Conservation (phyloP, 1,284 basidiomycete genomes). For the Heterobasidion irregulare region DNA sequence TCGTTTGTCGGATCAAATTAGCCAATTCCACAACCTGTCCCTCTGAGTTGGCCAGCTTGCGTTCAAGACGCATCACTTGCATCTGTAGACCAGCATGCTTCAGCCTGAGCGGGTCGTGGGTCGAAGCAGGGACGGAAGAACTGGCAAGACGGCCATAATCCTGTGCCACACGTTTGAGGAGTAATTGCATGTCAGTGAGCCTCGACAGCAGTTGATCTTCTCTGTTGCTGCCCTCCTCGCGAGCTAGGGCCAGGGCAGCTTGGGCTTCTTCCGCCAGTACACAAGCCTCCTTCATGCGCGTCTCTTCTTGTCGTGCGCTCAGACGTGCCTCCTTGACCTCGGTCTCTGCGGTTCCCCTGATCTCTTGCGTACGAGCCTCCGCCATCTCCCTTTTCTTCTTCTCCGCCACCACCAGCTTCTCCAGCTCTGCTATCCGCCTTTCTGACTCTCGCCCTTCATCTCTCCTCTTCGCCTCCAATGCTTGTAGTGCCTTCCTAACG, state of each 20-base stretch:
- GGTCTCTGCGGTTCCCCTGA: constrained; percentile 33
- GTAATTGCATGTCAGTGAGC: constrained; percentile 36
- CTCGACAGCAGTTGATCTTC: constrained; percentile 39
- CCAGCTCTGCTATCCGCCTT: constrained; percentile 44
- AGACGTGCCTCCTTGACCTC: constrained; percentile 28
- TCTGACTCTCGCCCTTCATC: constrained; percentile 51
- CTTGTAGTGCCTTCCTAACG: constrained; percentile 40
- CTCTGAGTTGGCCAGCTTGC: constrained; percentile 61
- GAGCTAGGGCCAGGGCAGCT: constrained; percentile 16
- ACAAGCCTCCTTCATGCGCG: constrained; percentile 21
- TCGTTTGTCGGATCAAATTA: constrained; percentile 47
- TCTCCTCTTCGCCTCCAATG: constrained; percentile 37
- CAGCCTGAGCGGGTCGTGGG: constrained; percentile 34
- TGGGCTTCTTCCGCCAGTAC: constrained; percentile 25
- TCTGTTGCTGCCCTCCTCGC: constrained; percentile 19
- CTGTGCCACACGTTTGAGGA: constrained; percentile 39
- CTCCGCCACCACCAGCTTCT: constrained; percentile 41
- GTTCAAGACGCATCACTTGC: constrained; percentile 44
- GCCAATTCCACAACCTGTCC: constrained; percentile 59
- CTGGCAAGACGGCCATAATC: constrained; percentile 54
- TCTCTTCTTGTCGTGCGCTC: constrained; percentile 25
- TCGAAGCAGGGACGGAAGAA: constrained; percentile 32
- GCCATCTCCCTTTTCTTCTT: constrained; percentile 37
- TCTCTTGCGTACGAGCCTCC: constrained; percentile 36
- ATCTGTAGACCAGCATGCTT: constrained; percentile 33